Conservation (phyloP, 2,329 filamentous ascomycete genomes). For the Alternaria gaisen region DNA sequence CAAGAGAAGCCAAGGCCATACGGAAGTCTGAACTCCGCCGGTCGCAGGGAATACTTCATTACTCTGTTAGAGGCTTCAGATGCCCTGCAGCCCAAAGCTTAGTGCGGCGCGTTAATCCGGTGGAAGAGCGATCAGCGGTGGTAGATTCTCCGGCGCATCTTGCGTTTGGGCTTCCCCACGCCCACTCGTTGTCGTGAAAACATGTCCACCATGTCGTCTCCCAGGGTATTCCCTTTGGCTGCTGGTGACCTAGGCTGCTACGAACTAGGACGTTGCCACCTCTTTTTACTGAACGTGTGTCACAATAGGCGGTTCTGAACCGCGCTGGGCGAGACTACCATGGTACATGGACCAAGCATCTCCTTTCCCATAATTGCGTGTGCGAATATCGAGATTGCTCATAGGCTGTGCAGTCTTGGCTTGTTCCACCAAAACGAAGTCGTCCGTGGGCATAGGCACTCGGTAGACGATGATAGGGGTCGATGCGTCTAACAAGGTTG, state of each 20-base stretch:
- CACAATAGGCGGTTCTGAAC: conserved; percentile 19
- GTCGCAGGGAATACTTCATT: conserved; percentile 37
- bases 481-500: conserved; percentile 22
- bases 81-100: conserved; percentile 35
- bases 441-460: not conserved
- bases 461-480: conserved; percentile 24
- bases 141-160: conserved; percentile 26
- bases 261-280: conserved; percentile 1
- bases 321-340: conserved; percentile 20
- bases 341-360: conserved; percentile 20
- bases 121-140: conserved; percentile 23
- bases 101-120: conserved; percentile 26
- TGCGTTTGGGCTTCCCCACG: conserved; percentile 25
- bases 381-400: conserved; percentile 16
- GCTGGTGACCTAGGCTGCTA: conserved; percentile 7
- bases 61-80: conserved; percentile 31
- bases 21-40: conserved; percentile 40
- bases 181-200: conserved; percentile 14
- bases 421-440: conserved; percentile 25
- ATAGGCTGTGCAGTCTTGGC: conserved; percentile 20
- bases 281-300: conserved; percentile 20
- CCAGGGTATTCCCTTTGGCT: not conserved
- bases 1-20: conserved; percentile 47
- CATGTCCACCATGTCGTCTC: conserved; percentile 9
- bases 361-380: conserved; percentile 14